Base-by-base conservation (phyloP, 2,329 filamentous ascomycete species). In the Ophiostoma sp. region DNA sequence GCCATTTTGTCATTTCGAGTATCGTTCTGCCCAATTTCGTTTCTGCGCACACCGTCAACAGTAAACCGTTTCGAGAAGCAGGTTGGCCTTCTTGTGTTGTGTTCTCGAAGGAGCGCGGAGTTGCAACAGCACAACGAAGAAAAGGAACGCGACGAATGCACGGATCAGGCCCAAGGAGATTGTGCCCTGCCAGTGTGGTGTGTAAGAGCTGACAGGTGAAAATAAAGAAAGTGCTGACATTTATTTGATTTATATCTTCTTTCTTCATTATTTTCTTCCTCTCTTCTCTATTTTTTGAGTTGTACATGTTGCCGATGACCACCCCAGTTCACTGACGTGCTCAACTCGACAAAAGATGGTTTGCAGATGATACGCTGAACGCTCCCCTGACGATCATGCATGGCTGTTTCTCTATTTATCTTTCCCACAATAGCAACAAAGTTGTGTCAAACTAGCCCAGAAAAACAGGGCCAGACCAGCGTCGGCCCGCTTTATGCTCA, bases 181-280 rank as follows among this genome's bases (percentile, higher is more conserved):
- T 68, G 42, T 36, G 39, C 39, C 17, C 42, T 45, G 15, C 22
- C 64, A 31, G 11, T 45, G n/a, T 68, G 63, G 39, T 68, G 64
- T 68, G 64, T 68, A 68, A 50, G 42, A 50, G 64, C 64, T 68
- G 64, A 68, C 25, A n/a, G 42, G 64, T 33, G 42, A 33, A 68
- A 28, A n/a, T n/a, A 66, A 45, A 69, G 63, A 68, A 48, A 45
- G n/a, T 55, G 66, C 45, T 55, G 66, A 39, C 28, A 36, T 42
- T 7, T 68, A 28, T 12, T 48, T 33, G 9, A 22, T 15, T 63
- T 36, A 39, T 25, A 15, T 25, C 25, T 42, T 42, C 42, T 2
- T 50, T 50, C 28, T 55, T 31, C 7, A 2, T 17, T n/a, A 19
- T 39, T 15, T 15, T 36, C 33, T n/a, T 33, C n/a, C 12, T 50